Percentiles rank a stretch among this genome's conserved stretches.
Evolutionary conservation across 306 rosid species (phyloP).

Genomic region (Quercus mongolica): DNA sequence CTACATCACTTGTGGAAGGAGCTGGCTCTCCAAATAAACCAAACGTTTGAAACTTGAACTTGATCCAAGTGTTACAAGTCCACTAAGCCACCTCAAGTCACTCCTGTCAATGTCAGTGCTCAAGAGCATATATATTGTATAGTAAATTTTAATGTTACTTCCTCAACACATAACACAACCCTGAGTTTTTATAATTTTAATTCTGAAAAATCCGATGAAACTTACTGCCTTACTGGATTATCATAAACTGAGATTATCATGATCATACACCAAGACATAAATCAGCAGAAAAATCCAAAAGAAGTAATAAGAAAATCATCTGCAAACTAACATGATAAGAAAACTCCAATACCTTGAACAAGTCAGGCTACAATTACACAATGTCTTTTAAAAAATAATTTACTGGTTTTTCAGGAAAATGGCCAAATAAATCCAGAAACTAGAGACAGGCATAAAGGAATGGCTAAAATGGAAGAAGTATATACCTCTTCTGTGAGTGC

Average conservation of each 20-base stretch:
- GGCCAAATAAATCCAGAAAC: not conserved
- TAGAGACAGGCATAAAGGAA: not conserved
- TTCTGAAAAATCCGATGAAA: not conserved
- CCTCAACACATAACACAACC: not conserved
- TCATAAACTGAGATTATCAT: not conserved
- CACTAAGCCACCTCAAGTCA: not conserved
- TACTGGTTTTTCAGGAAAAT: not conserved
- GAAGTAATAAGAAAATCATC: not conserved
- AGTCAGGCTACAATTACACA: not conserved
- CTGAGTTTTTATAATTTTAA: not conserved
- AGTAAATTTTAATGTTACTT: not conserved
- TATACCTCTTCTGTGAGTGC: constrained; percentile 87
- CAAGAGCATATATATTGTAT: not conserved
- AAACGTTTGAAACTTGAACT: not conserved
- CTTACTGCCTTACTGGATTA: not conserved
- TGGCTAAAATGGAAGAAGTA: constrained; percentile 10
- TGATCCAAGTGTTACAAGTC: not conserved
- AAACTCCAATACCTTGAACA: not conserved
- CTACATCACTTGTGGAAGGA: not conserved
- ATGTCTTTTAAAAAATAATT: not conserved
- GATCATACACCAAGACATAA: not conserved
- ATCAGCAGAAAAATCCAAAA: not conserved
- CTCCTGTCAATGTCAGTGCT: not conserved
- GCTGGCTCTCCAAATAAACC: not conserved
- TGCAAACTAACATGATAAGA: not conserved